Percentiles rank a stretch among this genome's conserved stretches.
These are phyloP conservation scores for Epicoccum sorghinum DNA, from an alignment of 2,329 filamentous ascomycete species.

Conservation along the genomic window DNA sequence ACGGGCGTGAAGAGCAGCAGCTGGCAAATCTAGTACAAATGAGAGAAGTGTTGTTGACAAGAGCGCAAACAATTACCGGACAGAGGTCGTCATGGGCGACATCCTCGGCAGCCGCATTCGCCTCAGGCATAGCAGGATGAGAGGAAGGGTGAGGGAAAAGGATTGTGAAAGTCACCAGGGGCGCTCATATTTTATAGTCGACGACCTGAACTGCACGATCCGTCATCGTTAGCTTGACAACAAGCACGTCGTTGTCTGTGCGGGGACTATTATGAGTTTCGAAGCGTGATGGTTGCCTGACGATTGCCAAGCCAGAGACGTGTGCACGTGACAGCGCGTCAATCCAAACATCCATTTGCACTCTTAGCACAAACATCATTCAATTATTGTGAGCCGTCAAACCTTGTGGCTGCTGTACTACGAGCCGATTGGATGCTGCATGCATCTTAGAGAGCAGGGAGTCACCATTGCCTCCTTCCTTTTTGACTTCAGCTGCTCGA, in stretches of 20 bases:
- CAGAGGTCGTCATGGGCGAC: conserved; percentile 53
- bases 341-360: too few relatives aligned
- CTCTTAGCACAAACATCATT: too few relatives aligned
- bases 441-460: too few relatives aligned
- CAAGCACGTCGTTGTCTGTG: not conserved
- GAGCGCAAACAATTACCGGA: conserved; percentile 29
- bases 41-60: not conserved
- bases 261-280: not conserved
- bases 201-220: not conserved
- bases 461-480: not conserved
- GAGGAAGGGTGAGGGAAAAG: not conserved
- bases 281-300: conserved; percentile 5
- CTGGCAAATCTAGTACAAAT: conserved; percentile 48
- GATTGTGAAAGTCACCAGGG: not conserved
- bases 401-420: not conserved
- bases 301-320: not conserved
- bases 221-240: not conserved
- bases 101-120: conserved; percentile 16
- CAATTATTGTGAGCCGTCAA: not conserved
- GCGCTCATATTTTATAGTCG: not conserved
- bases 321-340: conserved; percentile 7
- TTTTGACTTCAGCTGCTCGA: not conserved
- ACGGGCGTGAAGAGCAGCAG: conserved; percentile 53
- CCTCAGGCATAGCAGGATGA: conserved; percentile 19
- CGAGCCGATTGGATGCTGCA: too few relatives aligned